Evolutionary conservation across 495 filamentous ascomycete species (phyloP), one percentile per base, ranked within the genome.

Genomic region (Annulohypoxylon stygium): DNA sequence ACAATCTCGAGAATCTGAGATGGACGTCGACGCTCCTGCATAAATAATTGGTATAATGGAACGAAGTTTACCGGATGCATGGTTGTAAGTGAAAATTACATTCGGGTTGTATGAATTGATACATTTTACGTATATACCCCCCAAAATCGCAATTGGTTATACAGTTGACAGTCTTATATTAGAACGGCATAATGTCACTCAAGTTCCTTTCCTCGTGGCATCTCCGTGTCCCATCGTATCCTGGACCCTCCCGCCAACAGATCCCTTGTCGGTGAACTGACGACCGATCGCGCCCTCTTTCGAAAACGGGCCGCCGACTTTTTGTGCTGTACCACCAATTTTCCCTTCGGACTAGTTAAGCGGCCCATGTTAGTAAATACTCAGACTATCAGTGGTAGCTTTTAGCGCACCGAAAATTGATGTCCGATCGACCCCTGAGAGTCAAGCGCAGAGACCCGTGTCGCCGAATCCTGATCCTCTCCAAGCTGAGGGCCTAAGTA

Each of bases 261-360:
- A 82, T 14, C 82, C 83, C 48, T 83, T 75, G 5, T 79, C 76
- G 9, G 85, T 85, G 65, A 87, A 88, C 71, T 86, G 85, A 36
- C 78, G 81, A 26, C 86, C 86, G 54, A 88, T 80, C 20, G 74
- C 48, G 8, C 86, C 85, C 10, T 83, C 81, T 61, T 83, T 83
- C 39, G 71, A 83, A 50, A 89, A 78, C 0, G 86, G 86, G 0
- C 88, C 88, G n/a, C 88, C 87, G 7, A 90, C 65, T 39, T 77
- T 82, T 59, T 90, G 79, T 5, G 83, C 85, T 5, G 81, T 81
- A 34, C 85, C 81, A 14, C 88, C 86, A 37, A 90, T 80, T 0
- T 80, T 78, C 25, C 88, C 87, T 12, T 88, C 81, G 11, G 83
- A 71, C 81, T 83, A 73, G 4, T 60, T 18, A 45, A 47, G 3